Conservation (phyloP, 176 grass and related monocot genomes). For the Raddia guianensis region DNA sequence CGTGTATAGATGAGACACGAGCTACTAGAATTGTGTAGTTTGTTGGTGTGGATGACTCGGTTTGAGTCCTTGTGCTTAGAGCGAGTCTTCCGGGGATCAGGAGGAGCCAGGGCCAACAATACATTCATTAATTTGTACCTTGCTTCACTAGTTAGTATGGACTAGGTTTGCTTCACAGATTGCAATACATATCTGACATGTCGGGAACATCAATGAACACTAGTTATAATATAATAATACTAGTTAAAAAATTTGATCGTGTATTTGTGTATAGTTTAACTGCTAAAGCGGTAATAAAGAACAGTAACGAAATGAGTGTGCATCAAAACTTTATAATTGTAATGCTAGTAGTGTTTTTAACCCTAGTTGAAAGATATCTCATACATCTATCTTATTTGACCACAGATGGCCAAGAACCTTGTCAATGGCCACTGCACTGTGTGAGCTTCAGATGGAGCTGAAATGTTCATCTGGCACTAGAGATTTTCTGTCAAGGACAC, state of each 20-base stretch:
- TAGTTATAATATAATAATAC: too few species aligned
- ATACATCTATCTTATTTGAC: background rate
- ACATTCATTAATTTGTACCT: background rate
- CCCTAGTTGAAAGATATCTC: slow-evolving; percentile 12
- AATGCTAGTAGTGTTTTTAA: background rate
- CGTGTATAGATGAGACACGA: too few species aligned
- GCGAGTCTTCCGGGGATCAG: too few species aligned
- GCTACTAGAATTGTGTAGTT: too few species aligned
- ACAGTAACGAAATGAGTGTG: background rate
- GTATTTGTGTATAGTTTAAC: slow-evolving; percentile 5
- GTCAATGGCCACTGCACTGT: slow-evolving; percentile 70
- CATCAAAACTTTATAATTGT: background rate
- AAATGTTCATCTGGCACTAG: slow-evolving; percentile 3
- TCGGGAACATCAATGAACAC: background rate
- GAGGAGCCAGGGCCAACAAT: background rate
- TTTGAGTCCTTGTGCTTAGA: too few species aligned
- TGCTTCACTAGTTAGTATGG: background rate
- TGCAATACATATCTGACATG: background rate
- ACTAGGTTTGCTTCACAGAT: background rate
- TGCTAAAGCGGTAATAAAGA: background rate
- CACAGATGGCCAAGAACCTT: slow-evolving; percentile 73
- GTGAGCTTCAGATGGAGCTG: slow-evolving; percentile 61
- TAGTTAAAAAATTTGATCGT: background rate
- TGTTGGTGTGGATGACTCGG: too few species aligned
- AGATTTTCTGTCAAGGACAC: slow-evolving; percentile 57